Conservation (phyloP, 1,284 basidiomycete species). For the Polyporus tsugae region DNA sequence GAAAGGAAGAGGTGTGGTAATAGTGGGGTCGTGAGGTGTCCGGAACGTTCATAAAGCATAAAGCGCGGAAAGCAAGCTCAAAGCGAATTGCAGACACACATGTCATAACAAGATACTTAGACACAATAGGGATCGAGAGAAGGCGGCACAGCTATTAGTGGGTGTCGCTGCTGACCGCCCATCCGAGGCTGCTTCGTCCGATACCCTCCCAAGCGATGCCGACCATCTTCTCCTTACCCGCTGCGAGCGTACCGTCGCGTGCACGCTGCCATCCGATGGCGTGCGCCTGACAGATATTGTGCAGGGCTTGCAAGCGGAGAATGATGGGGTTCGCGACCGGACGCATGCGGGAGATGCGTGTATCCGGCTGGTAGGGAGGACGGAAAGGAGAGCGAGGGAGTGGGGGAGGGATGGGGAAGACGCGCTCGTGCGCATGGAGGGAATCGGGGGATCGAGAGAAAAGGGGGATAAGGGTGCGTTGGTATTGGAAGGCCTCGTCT, state of each 20-base stretch:
- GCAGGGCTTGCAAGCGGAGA: slow-evolving; percentile 62
- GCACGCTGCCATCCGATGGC: slow-evolving; percentile 55
- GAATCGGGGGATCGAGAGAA: slow-evolving; percentile 25
- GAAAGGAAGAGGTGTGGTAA: slow-evolving; percentile 1
- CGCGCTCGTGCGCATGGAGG: slow-evolving; percentile 31
- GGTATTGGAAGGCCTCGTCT: slow-evolving; percentile 18
- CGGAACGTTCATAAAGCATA: slow-evolving; percentile 18
- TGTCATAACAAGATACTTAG: slow-evolving; percentile 12
- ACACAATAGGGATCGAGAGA: neutral
- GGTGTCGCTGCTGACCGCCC: slow-evolving; percentile 36
- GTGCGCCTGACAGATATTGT: slow-evolving; percentile 54
- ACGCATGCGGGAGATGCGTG: slow-evolving; percentile 44
- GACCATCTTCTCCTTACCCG: slow-evolving; percentile 63
- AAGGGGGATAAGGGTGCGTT: slow-evolving; percentile 36
- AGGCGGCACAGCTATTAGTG: slow-evolving; percentile 17
- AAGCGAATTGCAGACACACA: slow-evolving; percentile 18
- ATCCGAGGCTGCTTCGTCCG: slow-evolving; percentile 58
- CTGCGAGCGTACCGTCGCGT: slow-evolving; percentile 54
- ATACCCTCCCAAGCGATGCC: slow-evolving; percentile 67
- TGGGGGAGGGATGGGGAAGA: slow-evolving; percentile 37
- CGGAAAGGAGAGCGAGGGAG: slow-evolving; percentile 43
- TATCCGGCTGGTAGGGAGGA: slow-evolving; percentile 24
- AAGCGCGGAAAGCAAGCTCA: slow-evolving; percentile 21
- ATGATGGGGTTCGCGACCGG: slow-evolving; percentile 67
- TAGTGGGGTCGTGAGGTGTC: slow-evolving; percentile 13